These are phyloP conservation scores for Beauveria sp. DNA, from an alignment of 2,329 filamentous ascomycete species.

Conservation along the genomic window DNA sequence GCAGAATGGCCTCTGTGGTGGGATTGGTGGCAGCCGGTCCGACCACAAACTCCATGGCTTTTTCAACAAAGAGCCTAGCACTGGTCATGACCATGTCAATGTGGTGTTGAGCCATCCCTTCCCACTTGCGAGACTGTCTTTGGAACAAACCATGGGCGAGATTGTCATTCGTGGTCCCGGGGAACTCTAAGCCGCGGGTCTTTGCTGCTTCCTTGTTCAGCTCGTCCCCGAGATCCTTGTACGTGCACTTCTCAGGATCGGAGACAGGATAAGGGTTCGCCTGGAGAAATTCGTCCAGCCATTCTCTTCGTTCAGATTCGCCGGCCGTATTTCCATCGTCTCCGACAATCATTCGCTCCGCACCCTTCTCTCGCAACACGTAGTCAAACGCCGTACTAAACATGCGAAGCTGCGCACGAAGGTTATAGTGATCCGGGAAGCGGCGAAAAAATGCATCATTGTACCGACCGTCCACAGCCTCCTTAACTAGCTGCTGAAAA, in stretches of 20 bases:
- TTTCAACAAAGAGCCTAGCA: slow-evolving; percentile 16
- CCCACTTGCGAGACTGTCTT: neutral
- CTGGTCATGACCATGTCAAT: neutral
- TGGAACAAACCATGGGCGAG: neutral
- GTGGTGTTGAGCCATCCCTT: neutral
- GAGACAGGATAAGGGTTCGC: neutral
- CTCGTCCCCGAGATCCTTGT: neutral
- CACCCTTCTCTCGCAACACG: slow-evolving; percentile 13
- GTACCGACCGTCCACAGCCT: slow-evolving; percentile 13
- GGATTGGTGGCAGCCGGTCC: neutral
- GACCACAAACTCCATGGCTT: slow-evolving; percentile 19
- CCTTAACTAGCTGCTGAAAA: slow-evolving; percentile 18
- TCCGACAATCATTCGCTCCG: neutral
- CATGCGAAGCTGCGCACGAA: slow-evolving; percentile 16
- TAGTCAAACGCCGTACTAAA: slow-evolving; percentile 16
- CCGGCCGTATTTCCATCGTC: neutral
- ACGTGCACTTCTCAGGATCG: neutral
- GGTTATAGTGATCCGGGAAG: slow-evolving; percentile 5
- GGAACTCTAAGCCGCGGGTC: neutral
- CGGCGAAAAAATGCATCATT: slow-evolving; percentile 24
- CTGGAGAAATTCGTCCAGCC: slow-evolving; percentile 18
- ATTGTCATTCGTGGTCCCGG: neutral
- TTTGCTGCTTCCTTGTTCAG: neutral
- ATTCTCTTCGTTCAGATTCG: slow-evolving; percentile 11
- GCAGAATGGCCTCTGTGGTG: neutral